These are phyloP conservation scores for Cornus controversa DNA, from an alignment of 148 eudicot genomes.

Conservation along the genomic window DNA sequence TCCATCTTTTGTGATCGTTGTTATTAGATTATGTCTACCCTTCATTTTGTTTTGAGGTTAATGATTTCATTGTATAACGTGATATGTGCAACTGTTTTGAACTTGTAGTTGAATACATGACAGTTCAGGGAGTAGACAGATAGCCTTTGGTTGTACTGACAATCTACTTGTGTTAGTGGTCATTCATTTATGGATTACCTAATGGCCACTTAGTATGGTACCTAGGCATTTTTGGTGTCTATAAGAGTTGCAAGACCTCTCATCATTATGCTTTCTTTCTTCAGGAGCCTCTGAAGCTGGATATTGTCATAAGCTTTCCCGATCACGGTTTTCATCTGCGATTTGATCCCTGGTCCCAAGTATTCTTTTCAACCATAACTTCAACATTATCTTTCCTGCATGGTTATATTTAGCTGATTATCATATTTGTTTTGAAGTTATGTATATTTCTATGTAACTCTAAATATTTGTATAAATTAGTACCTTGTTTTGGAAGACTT, in stretches of 20 bases:
- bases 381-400: not conserved
- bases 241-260: not conserved
- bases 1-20: not conserved
- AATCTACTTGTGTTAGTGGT: not conserved
- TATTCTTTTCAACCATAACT: conserved; percentile 18
- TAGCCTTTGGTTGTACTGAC: not conserved
- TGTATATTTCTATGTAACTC: no score
- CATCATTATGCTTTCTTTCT: conserved; percentile 11
- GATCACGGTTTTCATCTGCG: conserved; percentile 95
- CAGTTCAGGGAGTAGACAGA: not conserved
- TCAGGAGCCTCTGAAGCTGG: conserved; percentile 87
- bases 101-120: not conserved
- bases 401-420: not conserved
- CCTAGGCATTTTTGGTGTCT: not conserved
- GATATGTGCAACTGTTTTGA: not conserved
- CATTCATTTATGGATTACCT: not conserved
- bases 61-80: not conserved
- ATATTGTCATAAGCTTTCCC: conserved; percentile 91
- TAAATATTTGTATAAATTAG: no score
- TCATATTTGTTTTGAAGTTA: not conserved
- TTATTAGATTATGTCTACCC: not conserved
- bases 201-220: not conserved
- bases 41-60: not conserved
- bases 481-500: no score
- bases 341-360: conserved; percentile 95